Conservation (phyloP, 768 basidiomycete genomes). For the Sarcomyxa edulis region DNA sequence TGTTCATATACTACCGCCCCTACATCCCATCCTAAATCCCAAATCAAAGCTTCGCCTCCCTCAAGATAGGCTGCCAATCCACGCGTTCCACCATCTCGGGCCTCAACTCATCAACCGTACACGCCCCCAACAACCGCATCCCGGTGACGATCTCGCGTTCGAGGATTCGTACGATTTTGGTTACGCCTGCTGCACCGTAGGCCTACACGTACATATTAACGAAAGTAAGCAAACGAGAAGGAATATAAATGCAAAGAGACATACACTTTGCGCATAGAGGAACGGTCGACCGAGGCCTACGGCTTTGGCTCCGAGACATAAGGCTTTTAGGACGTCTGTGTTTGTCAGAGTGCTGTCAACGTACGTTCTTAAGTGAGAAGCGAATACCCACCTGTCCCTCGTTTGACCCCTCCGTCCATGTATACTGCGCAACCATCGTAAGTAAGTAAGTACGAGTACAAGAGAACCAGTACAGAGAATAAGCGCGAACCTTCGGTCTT, state of each 20-base stretch:
- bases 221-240: background rate
- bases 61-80: conserved; percentile 58
- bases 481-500: conserved; percentile 55
- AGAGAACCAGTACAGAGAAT: background rate
- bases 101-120: conserved; percentile 54
- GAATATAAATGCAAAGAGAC: conserved; percentile 11
- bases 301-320: conserved; percentile 83
- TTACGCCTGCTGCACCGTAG: conserved; percentile 68
- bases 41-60: conserved; percentile 27
- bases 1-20: conserved; percentile 8
- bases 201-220: conserved; percentile 38
- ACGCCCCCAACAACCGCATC: conserved; percentile 74
- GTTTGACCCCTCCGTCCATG: conserved; percentile 76
- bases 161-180: conserved; percentile 61
- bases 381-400: conserved; percentile 62
- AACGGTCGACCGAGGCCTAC: conserved; percentile 85
- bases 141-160: conserved; percentile 72
- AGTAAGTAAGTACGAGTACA: conserved; percentile 8
- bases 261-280: conserved; percentile 80
- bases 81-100: conserved; percentile 73
- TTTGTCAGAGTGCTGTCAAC: background rate
- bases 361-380: background rate
- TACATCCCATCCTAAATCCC: too few relatives aligned
- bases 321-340: conserved; percentile 79
- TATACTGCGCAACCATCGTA: conserved; percentile 47